Percentiles rank a stretch among this genome's conserved stretches.
Conservation (phyloP, 345 rosid genomes). For the Atalantia buxifolia region DNA sequence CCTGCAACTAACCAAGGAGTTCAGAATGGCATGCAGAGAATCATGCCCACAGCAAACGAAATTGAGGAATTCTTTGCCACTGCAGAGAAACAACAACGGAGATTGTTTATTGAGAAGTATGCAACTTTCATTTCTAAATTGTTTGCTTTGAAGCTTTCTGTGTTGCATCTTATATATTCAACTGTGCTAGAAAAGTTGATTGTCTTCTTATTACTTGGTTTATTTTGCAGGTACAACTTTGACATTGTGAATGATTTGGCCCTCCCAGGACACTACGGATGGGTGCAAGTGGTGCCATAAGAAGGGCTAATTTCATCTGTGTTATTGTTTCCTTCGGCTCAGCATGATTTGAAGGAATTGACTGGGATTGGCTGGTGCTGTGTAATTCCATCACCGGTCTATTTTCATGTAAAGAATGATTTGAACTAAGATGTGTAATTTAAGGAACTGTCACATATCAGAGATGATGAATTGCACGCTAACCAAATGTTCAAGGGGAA, state of each 20-base stretch:
- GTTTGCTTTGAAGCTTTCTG: not conserved
- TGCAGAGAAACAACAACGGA: slow-evolving; percentile 55
- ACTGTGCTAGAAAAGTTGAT: not conserved
- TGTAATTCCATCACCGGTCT: slow-evolving; percentile 1
- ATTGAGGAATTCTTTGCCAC: slow-evolving; percentile 70
- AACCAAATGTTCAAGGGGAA: slow-evolving; percentile 21
- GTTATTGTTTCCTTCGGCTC: slow-evolving; percentile 8
- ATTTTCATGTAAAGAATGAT: slow-evolving; percentile 21
- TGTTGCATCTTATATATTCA: not conserved
- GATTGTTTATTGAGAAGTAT: slow-evolving; percentile 61
- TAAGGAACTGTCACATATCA: slow-evolving; percentile 29
- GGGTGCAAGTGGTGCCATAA: slow-evolving; percentile 63
- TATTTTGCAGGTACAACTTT: slow-evolving; percentile 71
- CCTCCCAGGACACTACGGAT: slow-evolving; percentile 72
- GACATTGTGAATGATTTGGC: slow-evolving; percentile 66
- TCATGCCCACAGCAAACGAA: slow-evolving; percentile 47
- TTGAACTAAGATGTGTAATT: slow-evolving; percentile 34
- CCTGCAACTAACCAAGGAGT: slow-evolving; percentile 25
- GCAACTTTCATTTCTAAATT: not conserved
- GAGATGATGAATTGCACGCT: slow-evolving; percentile 29
- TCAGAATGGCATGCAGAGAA: slow-evolving; percentile 19
- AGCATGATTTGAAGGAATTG: slow-evolving; percentile 15
- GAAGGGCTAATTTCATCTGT: not conserved
- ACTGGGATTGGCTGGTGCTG: not conserved
- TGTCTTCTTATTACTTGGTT: not conserved